Evolutionary conservation across 2,329 filamentous ascomycete species (phyloP).

Genomic region (Colletotrichum limetticola): DNA sequence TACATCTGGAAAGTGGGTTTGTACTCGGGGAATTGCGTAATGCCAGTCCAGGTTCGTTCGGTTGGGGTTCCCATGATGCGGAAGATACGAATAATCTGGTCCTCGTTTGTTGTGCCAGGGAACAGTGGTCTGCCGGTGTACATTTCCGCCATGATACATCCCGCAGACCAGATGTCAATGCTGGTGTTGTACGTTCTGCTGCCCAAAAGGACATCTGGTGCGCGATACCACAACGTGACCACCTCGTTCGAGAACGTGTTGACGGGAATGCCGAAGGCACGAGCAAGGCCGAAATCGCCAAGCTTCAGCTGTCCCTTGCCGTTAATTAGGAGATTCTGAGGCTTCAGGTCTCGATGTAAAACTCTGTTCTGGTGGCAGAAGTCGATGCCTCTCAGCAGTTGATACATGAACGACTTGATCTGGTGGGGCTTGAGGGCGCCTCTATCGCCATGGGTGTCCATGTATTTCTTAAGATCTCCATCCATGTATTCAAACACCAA

Average conservation of each 20-base stretch:
- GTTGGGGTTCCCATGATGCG: constrained; percentile 98
- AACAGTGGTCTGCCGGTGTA: constrained; percentile 96
- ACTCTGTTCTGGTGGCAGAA: constrained; percentile 99
- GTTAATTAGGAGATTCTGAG: constrained; percentile 96
- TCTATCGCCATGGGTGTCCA: constrained; percentile 92
- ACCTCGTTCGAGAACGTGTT: constrained; percentile 99
- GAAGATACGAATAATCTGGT: constrained; percentile 97
- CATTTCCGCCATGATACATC: constrained; percentile 99
- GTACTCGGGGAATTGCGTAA: constrained; percentile 96
- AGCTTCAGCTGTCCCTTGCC: constrained; percentile 90
- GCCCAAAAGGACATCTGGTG: constrained; percentile 93
- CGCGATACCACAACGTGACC: constrained; percentile 97
- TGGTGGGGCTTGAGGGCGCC: constrained; percentile 88
- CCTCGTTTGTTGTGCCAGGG: constrained; percentile 97
- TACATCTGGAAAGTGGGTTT: constrained; percentile 96
- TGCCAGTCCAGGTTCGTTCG: constrained; percentile 94
- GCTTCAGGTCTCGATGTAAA: constrained; percentile 94
- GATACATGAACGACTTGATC: constrained; percentile 99
- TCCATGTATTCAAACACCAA: constrained; percentile 99
- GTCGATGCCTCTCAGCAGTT: constrained; percentile 93
- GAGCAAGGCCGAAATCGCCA: constrained; percentile 92
- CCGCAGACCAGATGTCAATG: constrained; percentile 99
- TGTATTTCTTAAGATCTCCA: constrained; percentile 97
- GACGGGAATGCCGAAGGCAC: constrained; percentile 95
- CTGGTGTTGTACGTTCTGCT: constrained; percentile 99